phyloP scores from a whole-genome alignment of 73 alveolate genomes.

The Paraurostyla sp. region DNA sequence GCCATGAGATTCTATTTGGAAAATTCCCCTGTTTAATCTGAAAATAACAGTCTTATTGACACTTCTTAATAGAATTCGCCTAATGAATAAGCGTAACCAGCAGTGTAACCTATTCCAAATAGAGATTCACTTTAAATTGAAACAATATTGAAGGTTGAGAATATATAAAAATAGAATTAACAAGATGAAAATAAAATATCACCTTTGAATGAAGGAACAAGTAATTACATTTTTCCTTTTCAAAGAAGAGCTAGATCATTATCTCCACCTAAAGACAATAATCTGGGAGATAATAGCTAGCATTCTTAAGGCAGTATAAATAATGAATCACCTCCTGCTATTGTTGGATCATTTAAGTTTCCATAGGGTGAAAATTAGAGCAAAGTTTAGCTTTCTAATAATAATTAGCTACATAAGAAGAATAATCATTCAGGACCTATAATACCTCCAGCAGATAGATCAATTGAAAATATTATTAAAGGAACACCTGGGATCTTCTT shows the following conservation, averaged over 20 bases:
- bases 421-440: conserved; percentile 44
- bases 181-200: background rate
- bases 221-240: conserved; percentile 26
- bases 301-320: background rate
- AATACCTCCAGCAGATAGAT: conserved; percentile 42
- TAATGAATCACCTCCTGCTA: conserved; percentile 10
- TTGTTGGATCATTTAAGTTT: background rate
- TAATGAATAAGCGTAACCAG: no score
- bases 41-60: conserved; percentile 19
- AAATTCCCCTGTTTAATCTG: conserved; percentile 26
- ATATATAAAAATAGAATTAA: background rate
- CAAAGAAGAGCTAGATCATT: conserved; percentile 22
- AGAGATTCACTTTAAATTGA: no score
- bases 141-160: background rate
- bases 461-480: background rate
- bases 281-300: conserved; percentile 23
- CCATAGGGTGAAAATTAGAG: background rate
- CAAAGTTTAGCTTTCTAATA: background rate
- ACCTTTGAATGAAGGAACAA: conserved; percentile 27
- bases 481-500: conserved; percentile 26
- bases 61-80: background rate
- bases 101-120: no score
- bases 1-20: conserved; percentile 4
- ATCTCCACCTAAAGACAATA: conserved; percentile 19
- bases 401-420: no score